Evolutionary conservation across 441 rosid genomes (phyloP), one percentile per base, ranked within the genome.

Genomic region (Geranium incanum): DNA sequence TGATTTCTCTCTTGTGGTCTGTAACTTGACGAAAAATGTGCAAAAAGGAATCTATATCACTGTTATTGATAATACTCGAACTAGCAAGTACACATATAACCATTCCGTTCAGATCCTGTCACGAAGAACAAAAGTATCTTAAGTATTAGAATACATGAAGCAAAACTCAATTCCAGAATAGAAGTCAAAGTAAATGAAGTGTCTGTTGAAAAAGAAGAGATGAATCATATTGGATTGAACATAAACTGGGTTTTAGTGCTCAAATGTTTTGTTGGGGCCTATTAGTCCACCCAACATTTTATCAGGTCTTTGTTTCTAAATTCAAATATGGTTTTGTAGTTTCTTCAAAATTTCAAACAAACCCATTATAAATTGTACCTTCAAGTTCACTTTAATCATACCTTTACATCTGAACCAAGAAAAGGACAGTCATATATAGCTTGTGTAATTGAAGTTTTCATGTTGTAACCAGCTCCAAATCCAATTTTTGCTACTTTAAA

Each of bases 341-440:
- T 7, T 19, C 64, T 59, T 18, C 33, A 59, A 59, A 59, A 36
- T n/a, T 60, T 39, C 38, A 36, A 62, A 60, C 57, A 62, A 71
- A 72, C 64, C 45, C 67, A 19, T 18, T 5, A 21, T 21, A 60
- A 60, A 23, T 11, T 60, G 66, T 60, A 19, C 64, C 3, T 21
- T 60, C 36, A 60, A 60, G 23, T 21, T 60, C 66, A 60, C 66
- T 71, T 70, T 16, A n/a, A 66, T 60, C 50, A 72, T 86, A 90
- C 99, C 97, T 90, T 85, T 66, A 84, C 50, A 74, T 89, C 91
- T 69, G 81, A 82, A 68, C 86, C 87, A 76, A 91, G 88, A 84
- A 91, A 90, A 75, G 97, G 99, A 78, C 94, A 91, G 74, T 91
- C 95, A 69, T 81, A 81, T 75, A 90, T 72, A 70, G 99, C 99